Base-by-base conservation (phyloP, 768 basidiomycete genomes). In the Leccinum fibrillosum region DNA sequence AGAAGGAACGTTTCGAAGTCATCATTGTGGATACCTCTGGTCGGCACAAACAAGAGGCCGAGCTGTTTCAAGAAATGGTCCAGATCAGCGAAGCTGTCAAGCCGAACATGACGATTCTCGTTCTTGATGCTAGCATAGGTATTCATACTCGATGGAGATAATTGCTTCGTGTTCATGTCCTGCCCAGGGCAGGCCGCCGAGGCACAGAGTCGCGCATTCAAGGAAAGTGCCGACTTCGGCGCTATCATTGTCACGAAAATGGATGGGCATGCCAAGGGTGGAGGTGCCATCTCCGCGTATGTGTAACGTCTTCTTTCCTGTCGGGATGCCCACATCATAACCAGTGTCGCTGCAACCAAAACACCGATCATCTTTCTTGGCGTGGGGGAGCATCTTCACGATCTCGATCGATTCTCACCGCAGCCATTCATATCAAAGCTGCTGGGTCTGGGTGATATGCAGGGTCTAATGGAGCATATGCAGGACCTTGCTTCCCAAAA, bases 241-340 rank as follows among this genome's bases (percentile, higher is more conserved):
- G 97, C 96, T 2, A 99, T 99, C 63, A 97, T 99, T 59, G 97
- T 99, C 15, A 99, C 97, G 11, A 99, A 99, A 76, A 93, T 99
- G 87, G 97, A 99, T 66, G 97, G 97, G 4, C 97, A 99, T 67
- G 97, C 97, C 1, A 98, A 97, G 72, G 97, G 97, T 56, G 97
- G 97, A 72, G 97, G 97, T 23, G 97, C 97, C 30, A 98, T 99
- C 59, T 99, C 97, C 48, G 96, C 96, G 96, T 98, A 76, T 59
- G 94, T 81, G 21, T 44, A 35, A 30, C 5, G 2, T 2, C 37
- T 30, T 37, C 25, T 45, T 56, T 21, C 8, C 23, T 47, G 10
- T 28, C 32, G 25, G 52, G 19, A n/a, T 55, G 65, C 61, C n/a
- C 8, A n/a, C 34, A 35, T 55, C 55, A 58, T 53, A 35, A 32